phyloP scores from a whole-genome alignment of 805 yeast species.

The Zygosaccharomyces gambellarensis region DNA sequence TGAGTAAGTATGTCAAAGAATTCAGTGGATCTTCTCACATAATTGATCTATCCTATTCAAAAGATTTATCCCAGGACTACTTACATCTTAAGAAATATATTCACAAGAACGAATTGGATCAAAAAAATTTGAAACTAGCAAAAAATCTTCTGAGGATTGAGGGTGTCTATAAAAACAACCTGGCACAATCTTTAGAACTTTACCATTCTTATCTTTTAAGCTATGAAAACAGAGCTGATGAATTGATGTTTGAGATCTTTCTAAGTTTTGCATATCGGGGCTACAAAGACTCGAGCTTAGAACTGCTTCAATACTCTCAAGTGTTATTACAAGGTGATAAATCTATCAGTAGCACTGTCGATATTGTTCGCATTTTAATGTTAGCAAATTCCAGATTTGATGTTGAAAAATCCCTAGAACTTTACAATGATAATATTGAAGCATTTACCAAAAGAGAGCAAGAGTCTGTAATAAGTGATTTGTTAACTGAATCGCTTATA shows the following conservation, averaged over 20 bases:
- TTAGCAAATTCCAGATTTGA: conserved; percentile 40
- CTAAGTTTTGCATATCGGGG: conserved; percentile 41
- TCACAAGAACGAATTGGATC: conserved; percentile 34
- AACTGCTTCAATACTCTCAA: conserved; percentile 38
- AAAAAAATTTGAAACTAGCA: conserved; percentile 25
- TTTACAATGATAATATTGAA: conserved; percentile 45
- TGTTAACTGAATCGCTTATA: conserved; percentile 45
- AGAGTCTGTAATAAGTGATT: conserved; percentile 39
- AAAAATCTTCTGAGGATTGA: conserved; percentile 18
- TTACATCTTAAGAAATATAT: conserved; percentile 24
- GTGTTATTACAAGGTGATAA: conserved; percentile 30
- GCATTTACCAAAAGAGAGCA: conserved; percentile 35
- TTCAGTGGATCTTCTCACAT: not conserved
- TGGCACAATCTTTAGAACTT: conserved; percentile 34
- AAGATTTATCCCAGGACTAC: conserved; percentile 5
- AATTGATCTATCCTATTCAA: conserved; percentile 2
- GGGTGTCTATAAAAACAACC: conserved; percentile 20
- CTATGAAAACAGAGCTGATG: conserved; percentile 39
- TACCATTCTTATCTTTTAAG: conserved; percentile 39
- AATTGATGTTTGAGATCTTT: conserved; percentile 40
- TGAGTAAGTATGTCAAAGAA: conserved; percentile 2
- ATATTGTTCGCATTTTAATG: conserved; percentile 39
- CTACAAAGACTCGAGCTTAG: conserved; percentile 30
- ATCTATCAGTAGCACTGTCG: conserved; percentile 28
- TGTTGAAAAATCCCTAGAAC: conserved; percentile 37